A percentile compares a stretch with the other conserved stretches of the same genome.
Evolutionary conservation across 352 stramenopile genomes (phyloP).

Genomic region (Poterioochromonas sp.): DNA sequence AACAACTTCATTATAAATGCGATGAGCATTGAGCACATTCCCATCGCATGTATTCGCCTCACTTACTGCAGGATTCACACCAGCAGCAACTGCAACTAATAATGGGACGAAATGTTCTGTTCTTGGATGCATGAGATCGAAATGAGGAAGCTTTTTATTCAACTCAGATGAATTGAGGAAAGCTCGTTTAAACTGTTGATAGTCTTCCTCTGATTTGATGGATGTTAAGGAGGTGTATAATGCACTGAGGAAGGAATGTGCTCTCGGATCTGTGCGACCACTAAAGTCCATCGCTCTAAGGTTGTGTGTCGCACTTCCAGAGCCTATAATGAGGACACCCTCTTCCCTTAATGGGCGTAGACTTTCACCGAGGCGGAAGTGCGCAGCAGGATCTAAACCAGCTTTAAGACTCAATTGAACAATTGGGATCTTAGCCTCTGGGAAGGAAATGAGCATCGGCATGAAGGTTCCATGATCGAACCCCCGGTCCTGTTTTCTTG

Average conservation of each 20-base stretch:
- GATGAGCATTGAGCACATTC: too few species aligned
- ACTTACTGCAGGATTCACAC: neutral
- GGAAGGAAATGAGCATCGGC: constrained; percentile 73
- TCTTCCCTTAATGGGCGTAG: constrained; percentile 57
- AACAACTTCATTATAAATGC: constrained; percentile 15
- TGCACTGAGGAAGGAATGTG: neutral
- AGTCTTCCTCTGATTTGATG: too few species aligned
- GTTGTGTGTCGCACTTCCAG: constrained; percentile 49
- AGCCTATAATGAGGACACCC: constrained; percentile 68
- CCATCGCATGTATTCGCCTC: too few species aligned
- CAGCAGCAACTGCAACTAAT: neutral
- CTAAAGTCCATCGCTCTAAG: neutral
- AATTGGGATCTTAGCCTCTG: constrained; percentile 70
- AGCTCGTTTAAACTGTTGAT: neutral
- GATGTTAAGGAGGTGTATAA: neutral
- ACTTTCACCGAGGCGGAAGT: constrained; percentile 59
- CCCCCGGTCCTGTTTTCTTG: constrained; percentile 55
- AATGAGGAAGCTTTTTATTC: neutral
- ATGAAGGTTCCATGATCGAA: constrained; percentile 84
- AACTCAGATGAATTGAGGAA: neutral
- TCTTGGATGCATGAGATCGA: neutral
- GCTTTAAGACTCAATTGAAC: constrained; percentile 64
- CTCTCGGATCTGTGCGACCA: neutral
- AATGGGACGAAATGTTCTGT: constrained; percentile 1
- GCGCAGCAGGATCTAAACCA: constrained; percentile 50